Evolutionary conservation across 164 flowering plant species (phyloP).

Genomic region (Vitis riparia): DNA sequence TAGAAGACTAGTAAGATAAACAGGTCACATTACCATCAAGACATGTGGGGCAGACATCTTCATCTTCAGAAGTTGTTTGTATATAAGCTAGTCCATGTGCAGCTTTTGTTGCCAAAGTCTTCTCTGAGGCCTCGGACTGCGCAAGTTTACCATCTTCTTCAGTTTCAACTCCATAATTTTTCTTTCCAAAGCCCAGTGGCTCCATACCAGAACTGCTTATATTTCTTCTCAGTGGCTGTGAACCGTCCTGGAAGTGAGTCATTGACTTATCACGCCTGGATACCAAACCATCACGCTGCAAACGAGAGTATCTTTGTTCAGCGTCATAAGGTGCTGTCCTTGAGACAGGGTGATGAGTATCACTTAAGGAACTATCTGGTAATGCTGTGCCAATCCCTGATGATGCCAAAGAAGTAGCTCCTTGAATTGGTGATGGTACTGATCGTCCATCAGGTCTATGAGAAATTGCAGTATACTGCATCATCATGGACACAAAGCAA

Average conservation of each 20-base stretch:
- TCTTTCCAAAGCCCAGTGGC: slow-evolving; percentile 39
- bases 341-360: slow-evolving; percentile 17
- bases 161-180: slow-evolving; percentile 37
- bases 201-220: slow-evolving; percentile 27
- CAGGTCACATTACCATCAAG: slow-evolving; percentile 55
- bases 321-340: slow-evolving; percentile 26
- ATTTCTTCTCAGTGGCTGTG: slow-evolving; percentile 43
- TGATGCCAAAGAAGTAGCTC: slow-evolving; percentile 29
- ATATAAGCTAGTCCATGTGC: slow-evolving; percentile 31
- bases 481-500: no score
- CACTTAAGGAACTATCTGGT: slow-evolving; percentile 32
- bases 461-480: slow-evolving; percentile 49
- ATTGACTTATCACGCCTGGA: slow-evolving; percentile 60
- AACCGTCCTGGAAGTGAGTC: slow-evolving; percentile 58
- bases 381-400: slow-evolving; percentile 30
- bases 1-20: not conserved
- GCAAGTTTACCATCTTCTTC: slow-evolving; percentile 41
- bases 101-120: slow-evolving; percentile 31
- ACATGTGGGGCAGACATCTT: slow-evolving; percentile 74
- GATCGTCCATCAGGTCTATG: slow-evolving; percentile 53
- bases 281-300: slow-evolving; percentile 56
- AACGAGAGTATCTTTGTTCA: slow-evolving; percentile 56
- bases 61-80: slow-evolving; percentile 53
- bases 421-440: slow-evolving; percentile 35
- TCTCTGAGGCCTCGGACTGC: slow-evolving; percentile 41